These are phyloP conservation scores for Pseudozyma pruni DNA, from an alignment of 1,284 basidiomycete genomes.

Conservation along the genomic window DNA sequence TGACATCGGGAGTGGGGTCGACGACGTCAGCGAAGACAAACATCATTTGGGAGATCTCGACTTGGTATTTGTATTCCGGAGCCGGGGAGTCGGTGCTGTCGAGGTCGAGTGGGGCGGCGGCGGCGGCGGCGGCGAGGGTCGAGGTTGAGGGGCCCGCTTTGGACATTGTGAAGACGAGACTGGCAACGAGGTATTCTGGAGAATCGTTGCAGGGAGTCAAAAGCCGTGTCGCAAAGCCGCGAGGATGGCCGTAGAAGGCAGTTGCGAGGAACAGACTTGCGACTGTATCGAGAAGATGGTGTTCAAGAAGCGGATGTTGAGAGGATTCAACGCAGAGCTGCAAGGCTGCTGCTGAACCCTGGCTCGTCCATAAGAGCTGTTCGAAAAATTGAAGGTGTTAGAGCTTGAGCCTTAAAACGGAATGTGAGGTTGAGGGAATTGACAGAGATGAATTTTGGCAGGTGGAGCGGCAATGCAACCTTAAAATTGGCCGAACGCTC, in stretches of 20 bases:
- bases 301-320: no score
- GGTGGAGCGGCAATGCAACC: constrained; percentile 18
- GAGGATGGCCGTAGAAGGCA: no score
- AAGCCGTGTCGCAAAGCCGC: no score
- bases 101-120: constrained; percentile 12
- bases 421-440: neutral
- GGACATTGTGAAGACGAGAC: constrained; percentile 19
- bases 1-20: constrained; percentile 86
- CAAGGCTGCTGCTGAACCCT: no score
- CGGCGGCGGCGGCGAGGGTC: constrained; percentile 13
- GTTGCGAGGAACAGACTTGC: no score
- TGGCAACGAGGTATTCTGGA: neutral
- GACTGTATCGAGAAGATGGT: no score
- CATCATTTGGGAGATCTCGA: constrained; percentile 89
- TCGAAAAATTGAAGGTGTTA: no score
- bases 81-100: constrained; percentile 16
- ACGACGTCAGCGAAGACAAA: constrained; percentile 96
- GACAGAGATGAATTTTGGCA: neutral
- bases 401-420: no score
- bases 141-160: constrained; percentile 11
- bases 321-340: no score
- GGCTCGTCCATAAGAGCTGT: no score
- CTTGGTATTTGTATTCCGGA: constrained; percentile 59
- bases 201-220: neutral
- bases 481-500: no score